Evolutionary conservation across 176 grass and related monocot genomes (phyloP).

Genomic region (Zoysia pacifica): DNA sequence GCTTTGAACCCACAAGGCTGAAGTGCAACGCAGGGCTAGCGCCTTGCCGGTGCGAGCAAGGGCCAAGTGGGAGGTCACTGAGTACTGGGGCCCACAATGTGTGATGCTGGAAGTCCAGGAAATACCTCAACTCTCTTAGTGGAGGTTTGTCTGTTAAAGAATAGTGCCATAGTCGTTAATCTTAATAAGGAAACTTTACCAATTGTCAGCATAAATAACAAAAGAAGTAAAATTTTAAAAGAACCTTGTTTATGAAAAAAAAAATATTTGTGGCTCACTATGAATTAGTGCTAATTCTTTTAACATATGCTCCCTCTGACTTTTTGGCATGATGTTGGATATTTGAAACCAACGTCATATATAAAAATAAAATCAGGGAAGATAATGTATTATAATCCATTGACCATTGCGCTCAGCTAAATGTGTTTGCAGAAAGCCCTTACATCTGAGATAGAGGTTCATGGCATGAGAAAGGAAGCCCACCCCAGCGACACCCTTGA

Average conservation of each 20-base stretch:
- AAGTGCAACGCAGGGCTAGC: constrained; percentile 59
- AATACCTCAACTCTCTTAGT: constrained; percentile 66
- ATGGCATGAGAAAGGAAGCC: constrained; percentile 93
- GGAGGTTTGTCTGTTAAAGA: constrained; percentile 77
- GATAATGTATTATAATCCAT: no score
- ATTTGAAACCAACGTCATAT: not conserved
- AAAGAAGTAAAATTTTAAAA: not conserved
- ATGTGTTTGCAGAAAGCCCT: constrained; percentile 5
- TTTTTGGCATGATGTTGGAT: not conserved
- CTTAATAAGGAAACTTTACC: not conserved
- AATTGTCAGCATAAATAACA: not conserved
- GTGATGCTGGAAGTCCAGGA: constrained; percentile 85
- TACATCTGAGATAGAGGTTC: constrained; percentile 96
- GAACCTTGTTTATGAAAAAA: not conserved
- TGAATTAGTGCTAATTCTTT: not conserved
- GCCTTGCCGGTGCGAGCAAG: constrained; percentile 56
- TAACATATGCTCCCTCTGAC: not conserved
- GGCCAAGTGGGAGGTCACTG: constrained; percentile 72
- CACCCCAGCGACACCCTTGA: constrained; percentile 57
- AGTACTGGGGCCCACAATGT: constrained; percentile 74
- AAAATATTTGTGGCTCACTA: not conserved
- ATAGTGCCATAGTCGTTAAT: not conserved
- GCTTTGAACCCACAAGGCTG: constrained; percentile 73
- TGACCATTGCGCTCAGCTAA: not conserved
- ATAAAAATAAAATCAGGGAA: not conserved